Percentiles rank a stretch among this genome's conserved stretches.
These are phyloP conservation scores for Diplodia intermedia DNA, from an alignment of 2,329 filamentous ascomycete species.

Conservation along the genomic window DNA sequence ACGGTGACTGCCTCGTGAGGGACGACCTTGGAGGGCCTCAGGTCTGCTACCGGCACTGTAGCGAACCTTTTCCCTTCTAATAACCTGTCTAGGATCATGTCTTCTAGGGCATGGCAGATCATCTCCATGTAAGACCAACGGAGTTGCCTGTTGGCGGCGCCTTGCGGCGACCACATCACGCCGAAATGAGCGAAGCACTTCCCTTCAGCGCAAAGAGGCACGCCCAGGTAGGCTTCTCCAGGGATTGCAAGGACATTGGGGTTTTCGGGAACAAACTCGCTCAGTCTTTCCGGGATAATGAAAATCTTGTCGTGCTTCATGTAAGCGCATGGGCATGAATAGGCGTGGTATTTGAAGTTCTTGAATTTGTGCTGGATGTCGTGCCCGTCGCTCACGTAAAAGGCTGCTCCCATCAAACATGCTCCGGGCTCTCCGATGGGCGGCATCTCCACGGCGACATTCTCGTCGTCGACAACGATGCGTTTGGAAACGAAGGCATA, in stretches of 20 bases:
- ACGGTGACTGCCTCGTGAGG: slow-evolving; percentile 64
- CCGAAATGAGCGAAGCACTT: slow-evolving; percentile 75
- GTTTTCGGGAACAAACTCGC: slow-evolving; percentile 65
- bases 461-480: slow-evolving; percentile 65
- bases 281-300: slow-evolving; percentile 68
- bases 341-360: slow-evolving; percentile 69
- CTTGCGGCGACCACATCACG: slow-evolving; percentile 72
- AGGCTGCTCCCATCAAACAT: slow-evolving; percentile 69
- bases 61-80: slow-evolving; percentile 59
- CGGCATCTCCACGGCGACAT: slow-evolving; percentile 65
- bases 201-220: slow-evolving; percentile 69
- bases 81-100: slow-evolving; percentile 67
- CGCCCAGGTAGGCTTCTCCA: slow-evolving; percentile 70
- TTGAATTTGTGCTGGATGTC: slow-evolving; percentile 61
- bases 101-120: slow-evolving; percentile 72
- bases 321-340: slow-evolving; percentile 69
- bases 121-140: slow-evolving; percentile 73
- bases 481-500: slow-evolving; percentile 73
- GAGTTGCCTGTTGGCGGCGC: slow-evolving; percentile 61
- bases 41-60: slow-evolving; percentile 34
- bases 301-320: slow-evolving; percentile 77
- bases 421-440: slow-evolving; percentile 66
- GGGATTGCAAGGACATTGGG: slow-evolving; percentile 67
- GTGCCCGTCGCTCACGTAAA: slow-evolving; percentile 69
- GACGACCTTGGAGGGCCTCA: slow-evolving; percentile 52